These are phyloP conservation scores for Metschnikowia noctiluminum DNA, from an alignment of 805 yeast genomes.

Conservation along the genomic window DNA sequence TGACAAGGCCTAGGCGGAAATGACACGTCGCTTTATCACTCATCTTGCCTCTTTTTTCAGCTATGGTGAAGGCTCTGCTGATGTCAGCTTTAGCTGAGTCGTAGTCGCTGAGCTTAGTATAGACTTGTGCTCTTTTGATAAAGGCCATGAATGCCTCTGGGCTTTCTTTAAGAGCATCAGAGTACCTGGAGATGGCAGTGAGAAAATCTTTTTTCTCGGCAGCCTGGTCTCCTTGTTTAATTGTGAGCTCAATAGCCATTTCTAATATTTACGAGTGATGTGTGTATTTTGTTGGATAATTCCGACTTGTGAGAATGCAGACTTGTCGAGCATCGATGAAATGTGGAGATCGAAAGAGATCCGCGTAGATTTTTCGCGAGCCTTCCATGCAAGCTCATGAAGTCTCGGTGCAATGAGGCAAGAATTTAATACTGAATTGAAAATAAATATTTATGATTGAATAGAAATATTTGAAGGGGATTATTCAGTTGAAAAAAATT, in stretches of 20 bases:
- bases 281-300: no score
- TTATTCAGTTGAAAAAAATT: no score
- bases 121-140: conserved; percentile 47
- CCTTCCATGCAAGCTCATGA: no score
- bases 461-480: no score
- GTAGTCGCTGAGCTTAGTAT: conserved; percentile 45
- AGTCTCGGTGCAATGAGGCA: no score
- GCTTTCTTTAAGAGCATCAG: conserved; percentile 39
- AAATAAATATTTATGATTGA: no score
- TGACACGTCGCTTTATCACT: conserved; percentile 45
- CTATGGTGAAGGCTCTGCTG: conserved; percentile 42
- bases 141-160: conserved; percentile 47
- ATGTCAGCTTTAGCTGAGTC: conserved; percentile 49
- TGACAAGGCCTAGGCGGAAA: conserved; percentile 46
- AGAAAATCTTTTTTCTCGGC: conserved; percentile 34
- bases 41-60: conserved; percentile 45
- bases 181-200: conserved; percentile 42
- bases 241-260: conserved; percentile 38
- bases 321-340: no score
- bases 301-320: no score
- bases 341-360: no score
- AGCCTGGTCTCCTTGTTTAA: conserved; percentile 33
- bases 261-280: no score
- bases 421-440: no score
- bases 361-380: no score